Evolutionary conservation across 2,329 filamentous ascomycete species (phyloP).

Genomic region (Ascochyta viciae-villosae): DNA sequence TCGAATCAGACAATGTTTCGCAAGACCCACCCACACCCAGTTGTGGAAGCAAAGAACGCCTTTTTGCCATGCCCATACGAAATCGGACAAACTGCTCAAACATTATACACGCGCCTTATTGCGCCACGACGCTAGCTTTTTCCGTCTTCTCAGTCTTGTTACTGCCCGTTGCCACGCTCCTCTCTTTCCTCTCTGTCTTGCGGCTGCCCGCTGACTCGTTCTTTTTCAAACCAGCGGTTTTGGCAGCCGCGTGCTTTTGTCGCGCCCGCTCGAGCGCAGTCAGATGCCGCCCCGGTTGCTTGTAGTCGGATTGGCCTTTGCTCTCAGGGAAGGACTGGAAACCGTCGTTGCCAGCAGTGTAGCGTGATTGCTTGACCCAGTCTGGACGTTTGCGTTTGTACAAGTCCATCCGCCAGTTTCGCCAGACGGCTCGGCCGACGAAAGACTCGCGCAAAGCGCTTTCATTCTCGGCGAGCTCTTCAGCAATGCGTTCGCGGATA

Average conservation of each 20-base stretch:
- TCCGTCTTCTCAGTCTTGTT: slow-evolving; percentile 26
- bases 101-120: slow-evolving; percentile 25
- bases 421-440: slow-evolving; percentile 72
- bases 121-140: slow-evolving; percentile 34
- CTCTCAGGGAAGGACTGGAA: slow-evolving; percentile 59
- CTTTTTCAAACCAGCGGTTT: slow-evolving; percentile 45
- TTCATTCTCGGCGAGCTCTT: slow-evolving; percentile 67
- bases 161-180: slow-evolving; percentile 18
- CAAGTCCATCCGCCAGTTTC: slow-evolving; percentile 77
- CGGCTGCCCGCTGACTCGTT: slow-evolving; percentile 40
- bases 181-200: slow-evolving; percentile 29
- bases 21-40: slow-evolving; percentile 18
- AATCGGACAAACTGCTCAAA: slow-evolving; percentile 4
- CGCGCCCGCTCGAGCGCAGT: slow-evolving; percentile 63
- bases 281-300: slow-evolving; percentile 38
- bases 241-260: slow-evolving; percentile 61
- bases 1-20: slow-evolving; percentile 31
- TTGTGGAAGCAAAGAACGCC: slow-evolving; percentile 26
- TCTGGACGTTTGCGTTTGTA: slow-evolving; percentile 69
- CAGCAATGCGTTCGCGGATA: slow-evolving; percentile 71
- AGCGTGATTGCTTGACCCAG: slow-evolving; percentile 68
- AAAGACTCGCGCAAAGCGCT: slow-evolving; percentile 67
- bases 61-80: slow-evolving; percentile 28
- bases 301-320: slow-evolving; percentile 32
- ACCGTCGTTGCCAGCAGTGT: slow-evolving; percentile 58